These are phyloP conservation scores for Starmerella ratchasimensis DNA, from an alignment of 805 yeast genomes.

Conservation along the genomic window DNA sequence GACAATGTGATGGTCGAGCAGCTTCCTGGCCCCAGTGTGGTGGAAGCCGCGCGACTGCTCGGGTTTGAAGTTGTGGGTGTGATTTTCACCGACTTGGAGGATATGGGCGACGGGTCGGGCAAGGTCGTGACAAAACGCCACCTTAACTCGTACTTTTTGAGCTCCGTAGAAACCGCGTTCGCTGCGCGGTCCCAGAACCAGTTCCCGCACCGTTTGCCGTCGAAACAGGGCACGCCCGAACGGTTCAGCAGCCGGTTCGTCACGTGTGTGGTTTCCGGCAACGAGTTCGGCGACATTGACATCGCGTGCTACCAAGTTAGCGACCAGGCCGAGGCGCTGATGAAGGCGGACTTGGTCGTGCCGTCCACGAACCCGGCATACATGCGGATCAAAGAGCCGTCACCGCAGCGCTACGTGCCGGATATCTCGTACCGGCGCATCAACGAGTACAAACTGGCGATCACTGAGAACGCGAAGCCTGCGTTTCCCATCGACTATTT, in stretches of 20 bases:
- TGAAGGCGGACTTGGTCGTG: constrained; percentile 67
- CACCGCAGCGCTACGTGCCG: constrained; percentile 72
- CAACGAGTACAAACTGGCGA: constrained; percentile 79
- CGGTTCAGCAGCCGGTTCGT: constrained; percentile 76
- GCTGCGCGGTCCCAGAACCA: constrained; percentile 65
- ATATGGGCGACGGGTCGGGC: constrained; percentile 77
- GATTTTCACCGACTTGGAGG: constrained; percentile 79
- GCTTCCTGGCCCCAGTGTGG: constrained; percentile 29
- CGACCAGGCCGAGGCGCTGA: constrained; percentile 73
- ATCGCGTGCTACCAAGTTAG: constrained; percentile 84
- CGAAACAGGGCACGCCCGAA: not conserved
- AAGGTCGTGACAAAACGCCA: constrained; percentile 86
- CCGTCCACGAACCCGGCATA: constrained; percentile 86
- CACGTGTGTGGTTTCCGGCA: constrained; percentile 90
- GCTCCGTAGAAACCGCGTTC: constrained; percentile 74
- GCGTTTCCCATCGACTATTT: constrained; percentile 87
- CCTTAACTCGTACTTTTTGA: constrained; percentile 74
- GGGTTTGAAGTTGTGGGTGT: constrained; percentile 68
- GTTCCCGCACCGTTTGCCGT: constrained; percentile 33
- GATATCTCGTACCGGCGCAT: constrained; percentile 74
- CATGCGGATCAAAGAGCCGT: constrained; percentile 67
- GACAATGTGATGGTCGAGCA: constrained; percentile 68
- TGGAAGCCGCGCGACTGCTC: constrained; percentile 34
- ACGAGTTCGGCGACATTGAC: constrained; percentile 74
- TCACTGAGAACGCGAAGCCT: constrained; percentile 80